Percentiles rank a stretch among this genome's conserved stretches.
phyloP scores from a whole-genome alignment of 352 stramenopile species.

The Globisporangium paddicum region DNA sequence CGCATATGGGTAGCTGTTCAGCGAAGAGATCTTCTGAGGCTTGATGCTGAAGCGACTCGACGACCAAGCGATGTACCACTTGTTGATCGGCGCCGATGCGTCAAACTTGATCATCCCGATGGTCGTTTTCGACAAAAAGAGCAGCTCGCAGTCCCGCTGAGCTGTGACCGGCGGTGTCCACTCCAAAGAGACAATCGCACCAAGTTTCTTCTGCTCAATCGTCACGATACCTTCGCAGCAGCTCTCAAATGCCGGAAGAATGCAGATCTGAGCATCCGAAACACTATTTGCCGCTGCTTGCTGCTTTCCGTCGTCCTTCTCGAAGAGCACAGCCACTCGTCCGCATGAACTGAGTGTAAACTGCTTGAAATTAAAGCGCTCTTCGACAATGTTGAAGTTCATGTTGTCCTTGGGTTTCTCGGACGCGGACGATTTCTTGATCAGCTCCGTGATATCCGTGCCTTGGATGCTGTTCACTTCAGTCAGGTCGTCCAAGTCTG shows the following conservation, averaged over 20 bases:
- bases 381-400: conserved; percentile 33
- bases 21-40: conserved; percentile 42
- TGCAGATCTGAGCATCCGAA: conserved; percentile 29
- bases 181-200: conserved; percentile 47
- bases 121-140: conserved; percentile 63
- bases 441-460: conserved; percentile 31
- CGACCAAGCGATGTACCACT: conserved; percentile 58
- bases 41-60: conserved; percentile 55
- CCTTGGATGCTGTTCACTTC: conserved; percentile 34
- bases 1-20: conserved; percentile 47
- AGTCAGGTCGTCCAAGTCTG: conserved; percentile 46
- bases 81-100: conserved; percentile 24
- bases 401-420: conserved; percentile 24
- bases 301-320: conserved; percentile 2
- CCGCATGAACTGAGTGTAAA: conserved; percentile 54
- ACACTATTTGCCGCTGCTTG: background rate
- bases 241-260: conserved; percentile 44
- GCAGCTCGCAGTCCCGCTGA: conserved; percentile 45
- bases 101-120: conserved; percentile 61
- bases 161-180: conserved; percentile 55
- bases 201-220: conserved; percentile 57
- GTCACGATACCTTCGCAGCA: conserved; percentile 49
- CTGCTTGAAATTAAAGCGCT: conserved; percentile 40
- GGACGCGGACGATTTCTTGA: conserved; percentile 15
- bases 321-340: conserved; percentile 50